These are phyloP conservation scores for Paecilomyces sp. DNA, from an alignment of 2,329 filamentous ascomycete species.

Conservation along the genomic window DNA sequence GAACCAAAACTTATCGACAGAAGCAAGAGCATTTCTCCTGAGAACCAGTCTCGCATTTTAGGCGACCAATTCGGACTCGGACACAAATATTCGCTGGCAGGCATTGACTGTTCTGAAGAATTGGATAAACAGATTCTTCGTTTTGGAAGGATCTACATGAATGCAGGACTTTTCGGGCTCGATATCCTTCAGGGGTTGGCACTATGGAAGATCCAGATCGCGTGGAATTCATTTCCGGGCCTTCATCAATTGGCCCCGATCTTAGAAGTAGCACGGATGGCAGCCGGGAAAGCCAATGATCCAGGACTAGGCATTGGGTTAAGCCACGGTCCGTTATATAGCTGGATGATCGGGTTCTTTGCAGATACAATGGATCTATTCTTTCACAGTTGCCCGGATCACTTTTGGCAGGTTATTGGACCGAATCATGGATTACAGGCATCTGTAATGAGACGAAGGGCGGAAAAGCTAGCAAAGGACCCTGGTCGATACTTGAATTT, in stretches of 20 bases:
- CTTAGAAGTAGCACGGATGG: background rate
- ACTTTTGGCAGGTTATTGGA: slow-evolving; percentile 7
- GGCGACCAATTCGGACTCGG: background rate
- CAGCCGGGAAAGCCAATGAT: background rate
- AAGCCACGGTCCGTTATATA: slow-evolving; percentile 4
- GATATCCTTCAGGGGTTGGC: slow-evolving; percentile 4
- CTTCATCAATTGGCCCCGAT: slow-evolving; percentile 7
- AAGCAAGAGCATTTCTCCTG: background rate
- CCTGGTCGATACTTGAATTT: background rate
- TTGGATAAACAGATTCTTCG: slow-evolving; percentile 4
- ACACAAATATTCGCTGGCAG: background rate
- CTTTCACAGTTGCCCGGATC: background rate
- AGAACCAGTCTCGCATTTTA: background rate
- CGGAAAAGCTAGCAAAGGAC: background rate
- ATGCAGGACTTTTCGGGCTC: slow-evolving; percentile 7
- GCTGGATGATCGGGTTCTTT: slow-evolving; percentile 10
- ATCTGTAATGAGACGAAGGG: slow-evolving; percentile 1
- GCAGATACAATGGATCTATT: slow-evolving; percentile 10
- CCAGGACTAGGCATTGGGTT: background rate
- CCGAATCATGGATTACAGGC: background rate
- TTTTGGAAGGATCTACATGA: slow-evolving; percentile 8
- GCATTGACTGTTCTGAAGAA: background rate
- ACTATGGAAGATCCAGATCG: slow-evolving; percentile 11
- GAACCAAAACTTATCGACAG: slow-evolving; percentile 4
- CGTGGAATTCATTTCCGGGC: slow-evolving; percentile 14